Base-by-base conservation (phyloP, 2,329 filamentous ascomycete species). In the Berkeleyomyces rouxiae region DNA sequence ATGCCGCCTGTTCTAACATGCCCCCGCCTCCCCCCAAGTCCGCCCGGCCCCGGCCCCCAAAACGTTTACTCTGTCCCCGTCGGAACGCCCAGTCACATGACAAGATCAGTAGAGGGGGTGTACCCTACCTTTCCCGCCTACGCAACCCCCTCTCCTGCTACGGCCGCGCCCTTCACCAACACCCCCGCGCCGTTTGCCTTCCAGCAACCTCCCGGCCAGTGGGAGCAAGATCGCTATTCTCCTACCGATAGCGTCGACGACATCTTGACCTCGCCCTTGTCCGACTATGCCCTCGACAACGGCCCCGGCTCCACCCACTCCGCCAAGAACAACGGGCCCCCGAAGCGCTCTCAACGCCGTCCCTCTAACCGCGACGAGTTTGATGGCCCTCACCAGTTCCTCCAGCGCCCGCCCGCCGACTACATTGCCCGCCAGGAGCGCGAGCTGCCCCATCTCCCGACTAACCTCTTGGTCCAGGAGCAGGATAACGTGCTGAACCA, bases 301-400 rank as follows among this genome's bases (percentile, higher is more conserved):
- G 74, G 74, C 59, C 73, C 75, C 55, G 72, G 73, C 51, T 68
- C 72, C 62, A 69, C 73, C 43, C 71, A 74, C 42, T 71, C 74
- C 3, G 58, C 42, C 43, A 64, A 64, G 40, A 62, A 44, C 42
- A 66, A 65, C 59, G 64, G 65, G 3, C 64, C 64, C 2, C 71
- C 73, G 64, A 81, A 79, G 68, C 76, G 78, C 47, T 75, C 80
- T 13, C 85, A 88, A 70, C 80, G 87, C 68, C 81, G 86, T 39
- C 83, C 87, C 36, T 88, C 86, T 49, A 91, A 91, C 75, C 81
- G 89, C 65, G 89, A 95, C 76, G 89, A 93, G 73, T 95, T 95
- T 73, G 89, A 93, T 73, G 89, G 89, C 2, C 88, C 89, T 7
- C 87, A 90, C 68, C 89, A 95, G 72, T 85, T 90, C 67, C 77